Conservation (phyloP, 2,329 filamentous ascomycete genomes). For the Lachnellula subtilissima region DNA sequence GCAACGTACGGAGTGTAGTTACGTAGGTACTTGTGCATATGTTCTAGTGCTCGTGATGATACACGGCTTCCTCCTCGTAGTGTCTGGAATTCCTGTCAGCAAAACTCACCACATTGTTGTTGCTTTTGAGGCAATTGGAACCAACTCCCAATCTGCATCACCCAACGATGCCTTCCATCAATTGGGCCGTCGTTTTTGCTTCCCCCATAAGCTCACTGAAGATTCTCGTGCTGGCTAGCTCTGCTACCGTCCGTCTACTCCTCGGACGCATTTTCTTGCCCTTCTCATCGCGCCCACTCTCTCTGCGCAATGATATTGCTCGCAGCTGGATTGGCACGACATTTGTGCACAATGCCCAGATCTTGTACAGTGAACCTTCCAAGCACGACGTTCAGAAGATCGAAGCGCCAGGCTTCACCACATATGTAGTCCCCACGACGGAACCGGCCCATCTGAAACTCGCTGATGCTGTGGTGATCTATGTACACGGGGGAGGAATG, state of each 20-base stretch:
- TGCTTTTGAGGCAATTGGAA: too few relatives aligned
- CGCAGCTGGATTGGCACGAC: background rate
- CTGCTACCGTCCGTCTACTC: background rate
- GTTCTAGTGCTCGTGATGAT: too few relatives aligned
- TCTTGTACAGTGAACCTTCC: background rate
- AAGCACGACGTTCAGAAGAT: background rate
- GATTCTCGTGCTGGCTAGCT: background rate
- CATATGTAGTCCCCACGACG: background rate
- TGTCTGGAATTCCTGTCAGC: too few relatives aligned
- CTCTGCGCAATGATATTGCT: background rate
- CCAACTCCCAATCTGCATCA: too few relatives aligned
- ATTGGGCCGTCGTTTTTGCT: background rate
- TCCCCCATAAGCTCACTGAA: background rate
- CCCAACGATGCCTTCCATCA: background rate
- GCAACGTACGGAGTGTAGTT: too few relatives aligned
- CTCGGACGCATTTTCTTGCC: background rate
- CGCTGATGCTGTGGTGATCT: background rate
- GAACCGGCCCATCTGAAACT: background rate
- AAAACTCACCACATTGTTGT: too few relatives aligned
- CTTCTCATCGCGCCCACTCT: background rate
- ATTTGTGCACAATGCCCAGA: background rate
- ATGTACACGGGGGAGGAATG: background rate
- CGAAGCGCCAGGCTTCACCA: background rate
- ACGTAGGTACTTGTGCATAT: too few relatives aligned
- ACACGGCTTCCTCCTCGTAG: too few relatives aligned